phyloP scores from a whole-genome alignment of 208 protist genomes.

The Crithidia expoeki region DNA sequence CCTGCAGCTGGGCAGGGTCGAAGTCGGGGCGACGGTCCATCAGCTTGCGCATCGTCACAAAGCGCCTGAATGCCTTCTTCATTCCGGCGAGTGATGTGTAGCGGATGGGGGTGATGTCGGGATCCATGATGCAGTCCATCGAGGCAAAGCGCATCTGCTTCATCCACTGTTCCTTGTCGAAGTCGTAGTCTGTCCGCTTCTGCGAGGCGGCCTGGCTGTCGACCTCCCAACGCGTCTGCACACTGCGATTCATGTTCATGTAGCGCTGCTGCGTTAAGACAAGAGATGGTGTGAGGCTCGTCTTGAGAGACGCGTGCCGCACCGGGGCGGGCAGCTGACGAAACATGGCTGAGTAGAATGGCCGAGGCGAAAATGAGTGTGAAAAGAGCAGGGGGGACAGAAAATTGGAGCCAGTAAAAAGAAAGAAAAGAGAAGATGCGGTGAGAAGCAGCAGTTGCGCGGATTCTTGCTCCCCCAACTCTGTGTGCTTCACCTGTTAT shows the following conservation, averaged over 20 bases:
- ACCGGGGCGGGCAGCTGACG: conserved; percentile 19
- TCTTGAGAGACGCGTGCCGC: not conserved
- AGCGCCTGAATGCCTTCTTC: conserved; percentile 77
- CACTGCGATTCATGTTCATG: conserved; percentile 88
- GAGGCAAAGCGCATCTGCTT: conserved; percentile 93
- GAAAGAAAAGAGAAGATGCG: too few species aligned
- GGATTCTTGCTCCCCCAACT: too few species aligned
- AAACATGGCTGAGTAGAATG: conserved; percentile 13
- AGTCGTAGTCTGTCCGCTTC: conserved; percentile 90
- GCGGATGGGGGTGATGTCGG: conserved; percentile 80
- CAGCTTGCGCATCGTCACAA: conserved; percentile 90
- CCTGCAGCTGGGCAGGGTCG: conserved; percentile 61
- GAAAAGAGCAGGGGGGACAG: not conserved
- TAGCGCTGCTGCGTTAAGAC: conserved; percentile 38
- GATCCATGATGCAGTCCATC: conserved; percentile 94
- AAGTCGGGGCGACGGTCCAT: conserved; percentile 87
- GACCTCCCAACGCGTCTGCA: conserved; percentile 84
- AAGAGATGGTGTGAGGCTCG: not conserved
- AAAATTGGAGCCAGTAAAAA: too few species aligned
- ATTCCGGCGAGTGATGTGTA: conserved; percentile 79
- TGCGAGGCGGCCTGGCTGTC: conserved; percentile 73
- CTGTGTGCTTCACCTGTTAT: too few species aligned
- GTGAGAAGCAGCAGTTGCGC: too few species aligned
- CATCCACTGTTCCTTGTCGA: conserved; percentile 93
- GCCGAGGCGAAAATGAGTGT: not conserved